Percentiles rank a stretch among this genome's conserved stretches.
These are phyloP conservation scores for Metschnikowia koreensis DNA, from an alignment of 805 yeast genomes.

Conservation along the genomic window DNA sequence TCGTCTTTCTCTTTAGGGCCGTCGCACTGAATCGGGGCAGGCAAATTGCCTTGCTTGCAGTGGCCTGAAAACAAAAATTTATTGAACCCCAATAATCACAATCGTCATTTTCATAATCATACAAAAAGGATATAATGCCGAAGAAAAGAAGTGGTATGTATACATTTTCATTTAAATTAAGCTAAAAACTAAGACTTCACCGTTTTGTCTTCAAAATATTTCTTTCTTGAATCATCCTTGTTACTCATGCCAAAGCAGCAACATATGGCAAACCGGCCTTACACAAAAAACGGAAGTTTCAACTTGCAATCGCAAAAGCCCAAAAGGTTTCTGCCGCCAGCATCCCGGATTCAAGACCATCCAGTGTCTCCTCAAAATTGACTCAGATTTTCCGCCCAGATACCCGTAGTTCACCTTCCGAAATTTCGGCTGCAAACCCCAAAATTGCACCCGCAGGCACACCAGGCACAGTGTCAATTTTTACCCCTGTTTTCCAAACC, in stretches of 20 bases:
- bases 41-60: too few species aligned
- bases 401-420: neutral
- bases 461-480: neutral
- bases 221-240: neutral
- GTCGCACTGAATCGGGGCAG: too few species aligned
- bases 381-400: conserved; percentile 1
- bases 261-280: conserved; percentile 2
- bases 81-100: too few species aligned
- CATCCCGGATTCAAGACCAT: neutral
- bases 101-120: too few species aligned
- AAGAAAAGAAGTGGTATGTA: too few species aligned
- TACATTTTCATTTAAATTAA: too few species aligned
- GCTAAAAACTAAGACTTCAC: too few species aligned
- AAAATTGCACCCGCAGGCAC: neutral
- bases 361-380: conserved; percentile 1
- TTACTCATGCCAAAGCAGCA: neutral
- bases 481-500: too few species aligned
- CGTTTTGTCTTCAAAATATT: too few species aligned
- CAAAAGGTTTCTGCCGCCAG: neutral
- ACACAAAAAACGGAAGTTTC: conserved; percentile 1
- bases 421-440: conserved; percentile 2
- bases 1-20: too few species aligned
- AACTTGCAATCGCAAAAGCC: conserved; percentile 2
- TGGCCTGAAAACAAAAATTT: too few species aligned
- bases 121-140: too few species aligned